Evolutionary conservation across 2,329 filamentous ascomycete genomes (phyloP), one percentile per base, ranked within the genome.

Genomic region (Thielaviopsis euricoi): DNA sequence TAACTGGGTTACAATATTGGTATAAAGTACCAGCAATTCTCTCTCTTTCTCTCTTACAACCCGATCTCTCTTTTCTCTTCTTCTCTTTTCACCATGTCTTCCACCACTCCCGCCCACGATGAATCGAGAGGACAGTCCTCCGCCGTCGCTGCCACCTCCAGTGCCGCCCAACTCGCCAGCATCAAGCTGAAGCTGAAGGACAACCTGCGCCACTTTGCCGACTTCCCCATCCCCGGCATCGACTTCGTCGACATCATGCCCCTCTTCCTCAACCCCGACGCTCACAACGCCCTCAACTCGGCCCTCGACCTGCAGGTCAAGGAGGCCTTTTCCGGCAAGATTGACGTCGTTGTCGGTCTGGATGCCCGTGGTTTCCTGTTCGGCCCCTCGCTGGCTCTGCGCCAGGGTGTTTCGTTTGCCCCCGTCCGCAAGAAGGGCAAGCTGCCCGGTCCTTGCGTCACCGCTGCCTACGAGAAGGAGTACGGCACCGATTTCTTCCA

Each of bases 241-340:
- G 79, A 95, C 67, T 98, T 98, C 73, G 89, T 96, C 75, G 93
- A 98, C 70, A 97, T 98, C 73, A 85, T 98, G 71, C 93, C 93
- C 61, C 85, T 97, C 68, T 97, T 98, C 76, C 83, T 87, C 69
- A 79, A 89, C 67, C 82, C 84, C 58, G 68, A 71, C 55, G 77
- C 87, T 61, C 91, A 96, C 74, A 76, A 80, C 64, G 78, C 82
- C 58, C 84, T 98, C 60, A 76, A 96, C 69, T 81, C 83, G 66
- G 88, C 89, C 53, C 85, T 97, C 64, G 87, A 95, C 72, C 77
- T 96, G 62, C 85, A 95, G 71, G 78, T 95, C 63, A 73, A 79
- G 59, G 74, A 84, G 65, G 76, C 77, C 62, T 85, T 85, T 61
- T 72, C 75, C 61, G 70, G 75, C 66, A 83, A 82, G 68, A 88